A percentile compares a stretch with the other conserved stretches of the same genome.
phyloP scores from a whole-genome alignment of 169 alveolate species.

The Plasmodium relictum region DNA sequence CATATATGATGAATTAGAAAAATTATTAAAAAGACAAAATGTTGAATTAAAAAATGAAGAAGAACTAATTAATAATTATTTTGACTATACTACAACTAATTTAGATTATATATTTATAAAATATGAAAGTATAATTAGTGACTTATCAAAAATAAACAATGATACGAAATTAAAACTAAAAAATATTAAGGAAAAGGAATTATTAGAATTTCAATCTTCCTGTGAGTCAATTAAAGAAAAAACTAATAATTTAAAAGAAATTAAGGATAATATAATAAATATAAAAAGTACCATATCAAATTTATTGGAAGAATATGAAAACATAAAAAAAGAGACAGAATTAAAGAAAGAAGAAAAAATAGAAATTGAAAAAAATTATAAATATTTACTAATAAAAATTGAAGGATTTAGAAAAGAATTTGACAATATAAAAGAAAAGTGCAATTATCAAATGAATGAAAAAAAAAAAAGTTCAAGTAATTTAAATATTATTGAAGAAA shows the following conservation, averaged over 20 bases:
- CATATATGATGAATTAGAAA: slow-evolving; percentile 58
- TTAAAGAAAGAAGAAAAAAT: slow-evolving; percentile 21
- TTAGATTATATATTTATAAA: slow-evolving; percentile 54
- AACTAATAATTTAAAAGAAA: slow-evolving; percentile 29
- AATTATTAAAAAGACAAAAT: slow-evolving; percentile 16
- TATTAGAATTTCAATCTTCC: slow-evolving; percentile 7
- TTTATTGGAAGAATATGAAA: slow-evolving; percentile 40
- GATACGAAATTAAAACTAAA: slow-evolving; percentile 63
- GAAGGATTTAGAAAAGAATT: slow-evolving; percentile 59
- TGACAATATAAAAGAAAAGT: slow-evolving; percentile 42
- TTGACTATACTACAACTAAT: slow-evolving; percentile 73
- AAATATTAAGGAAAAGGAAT: slow-evolving; percentile 54
- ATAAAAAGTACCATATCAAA: slow-evolving; percentile 22
- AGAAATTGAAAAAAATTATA: slow-evolving; percentile 32
- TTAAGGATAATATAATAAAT: slow-evolving; percentile 19
- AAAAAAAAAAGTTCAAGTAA: slow-evolving; percentile 47
- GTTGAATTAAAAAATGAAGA: slow-evolving; percentile 47
- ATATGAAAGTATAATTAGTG: slow-evolving; percentile 38
- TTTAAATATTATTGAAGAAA: slow-evolving; percentile 36
- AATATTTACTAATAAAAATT: slow-evolving; percentile 20
- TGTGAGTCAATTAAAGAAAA: slow-evolving; percentile 27
- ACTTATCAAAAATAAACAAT: slow-evolving; percentile 38
- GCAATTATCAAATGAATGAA: slow-evolving; percentile 69
- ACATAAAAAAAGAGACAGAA: slow-evolving; percentile 26
- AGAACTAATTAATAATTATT: slow-evolving; percentile 48